Evolutionary conservation across 257 asterid species (phyloP), one percentile per base, ranked within the genome.

Genomic region (Solanum corneliomulleri): DNA sequence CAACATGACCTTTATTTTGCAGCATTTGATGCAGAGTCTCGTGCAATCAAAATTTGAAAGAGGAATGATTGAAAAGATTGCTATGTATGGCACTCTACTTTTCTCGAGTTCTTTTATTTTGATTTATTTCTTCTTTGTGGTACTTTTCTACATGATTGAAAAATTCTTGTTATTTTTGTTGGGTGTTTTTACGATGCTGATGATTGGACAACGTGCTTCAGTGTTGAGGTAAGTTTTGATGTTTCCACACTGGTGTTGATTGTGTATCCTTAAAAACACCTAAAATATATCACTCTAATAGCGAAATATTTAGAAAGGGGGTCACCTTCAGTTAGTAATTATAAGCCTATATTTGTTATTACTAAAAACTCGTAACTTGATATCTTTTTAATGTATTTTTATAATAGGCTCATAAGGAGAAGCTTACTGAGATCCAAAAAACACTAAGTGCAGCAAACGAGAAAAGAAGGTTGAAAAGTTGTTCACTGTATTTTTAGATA

Each of bases 1-100:
- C 8, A 35, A 35, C 37, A 35, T 35, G 15, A 31, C 58, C 71
- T 87, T 21, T 44, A 74, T 88, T 62, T 62, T 88, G 87, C 86
- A 95, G 95, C 84, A 86, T 33, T 83, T 95, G 90, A 83, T 92
- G 35, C 91, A 81, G 60, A 94, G 75, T 88, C 90, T 95, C 42
- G 90, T 87, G 89, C 91, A 94, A 52, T 44, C 91, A 49, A 95
- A 93, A 86, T 33, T 77, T 64, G 96, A 95, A 89, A 89, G 89
- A 6, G 87, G 88, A 89, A 88, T 94, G 95, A 89, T 95, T 31
- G 94, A 92, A 58, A 95, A 92, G 82, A 88, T 92, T 33, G 91
- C 98, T 25, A 70, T 47, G 98, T 95, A 91, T 80, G 86, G 21
- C 49, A 49, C 29, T 56, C 10, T 11, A 84, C 80, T 41, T 87